Conservation (phyloP, 371 early-diverging fungal species). For the Amoeboaphelidium protococcarum region DNA sequence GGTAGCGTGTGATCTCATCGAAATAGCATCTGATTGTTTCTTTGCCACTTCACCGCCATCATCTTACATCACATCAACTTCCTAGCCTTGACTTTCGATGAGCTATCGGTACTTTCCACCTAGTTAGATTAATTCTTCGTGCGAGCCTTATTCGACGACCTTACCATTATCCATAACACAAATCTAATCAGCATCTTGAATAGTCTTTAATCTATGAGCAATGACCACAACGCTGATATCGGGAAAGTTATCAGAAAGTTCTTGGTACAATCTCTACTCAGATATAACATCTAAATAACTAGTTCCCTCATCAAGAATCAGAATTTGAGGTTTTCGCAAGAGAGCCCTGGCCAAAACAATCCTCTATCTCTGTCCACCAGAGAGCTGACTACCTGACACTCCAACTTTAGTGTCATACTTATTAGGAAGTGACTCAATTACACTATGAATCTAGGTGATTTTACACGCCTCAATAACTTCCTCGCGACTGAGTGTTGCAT, state of each 20-base stretch:
- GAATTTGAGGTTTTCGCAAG: background rate
- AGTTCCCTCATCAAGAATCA: background rate
- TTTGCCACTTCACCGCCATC: too few relatives aligned
- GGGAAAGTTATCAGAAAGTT: background rate
- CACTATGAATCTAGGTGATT: constrained; percentile 2
- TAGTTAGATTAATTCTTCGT: background rate
- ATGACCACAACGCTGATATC: background rate
- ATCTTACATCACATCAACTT: too few relatives aligned
- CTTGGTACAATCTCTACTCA: background rate
- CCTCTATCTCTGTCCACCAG: constrained; percentile 9
- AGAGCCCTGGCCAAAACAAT: background rate
- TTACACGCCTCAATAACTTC: constrained; percentile 1
- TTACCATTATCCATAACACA: background rate
- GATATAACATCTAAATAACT: background rate
- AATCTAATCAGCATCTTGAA: background rate
- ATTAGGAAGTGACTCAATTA: constrained; percentile 5
- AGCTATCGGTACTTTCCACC: too few relatives aligned
- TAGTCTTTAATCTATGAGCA: background rate
- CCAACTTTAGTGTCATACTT: constrained; percentile 14
- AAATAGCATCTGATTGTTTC: too few relatives aligned
- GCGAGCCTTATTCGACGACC: background rate
- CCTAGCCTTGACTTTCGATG: too few relatives aligned
- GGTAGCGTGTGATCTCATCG: too few relatives aligned
- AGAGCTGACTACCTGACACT: constrained; percentile 8
- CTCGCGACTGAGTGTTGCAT: background rate